A percentile compares a stretch with the other conserved stretches of the same genome.
Evolutionary conservation across 768 basidiomycete genomes (phyloP).

Genomic region (Gymnopilus junonius): DNA sequence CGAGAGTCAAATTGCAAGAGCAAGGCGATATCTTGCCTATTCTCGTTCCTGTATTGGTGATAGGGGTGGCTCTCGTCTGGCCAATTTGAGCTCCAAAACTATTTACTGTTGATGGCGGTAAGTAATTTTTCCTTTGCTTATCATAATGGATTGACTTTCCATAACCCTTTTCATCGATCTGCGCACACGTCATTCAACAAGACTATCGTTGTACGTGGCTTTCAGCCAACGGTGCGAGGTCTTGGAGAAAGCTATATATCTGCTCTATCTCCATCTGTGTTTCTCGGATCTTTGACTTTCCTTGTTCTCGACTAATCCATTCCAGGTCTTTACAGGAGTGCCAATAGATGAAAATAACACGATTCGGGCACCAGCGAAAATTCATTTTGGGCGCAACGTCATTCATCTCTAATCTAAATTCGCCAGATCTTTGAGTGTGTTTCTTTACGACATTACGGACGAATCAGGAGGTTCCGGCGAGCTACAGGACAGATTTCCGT

Average conservation of each 20-base stretch:
- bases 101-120: no score
- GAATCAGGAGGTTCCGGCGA: not conserved
- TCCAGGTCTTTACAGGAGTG: not conserved
- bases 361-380: not conserved
- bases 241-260: not conserved
- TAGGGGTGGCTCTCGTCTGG: no score
- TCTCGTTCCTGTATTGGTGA: no score
- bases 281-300: not conserved
- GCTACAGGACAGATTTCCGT: not conserved
- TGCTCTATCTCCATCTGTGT: not conserved
- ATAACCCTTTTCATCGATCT: no score
- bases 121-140: no score
- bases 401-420: not conserved
- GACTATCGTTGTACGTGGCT: no score
- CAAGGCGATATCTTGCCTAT: no score
- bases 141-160: no score
- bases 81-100: no score
- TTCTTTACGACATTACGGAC: not conserved
- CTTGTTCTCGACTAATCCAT: not conserved
- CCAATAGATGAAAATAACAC: not conserved
- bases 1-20: no score
- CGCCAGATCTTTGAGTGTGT: not conserved
- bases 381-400: not conserved
- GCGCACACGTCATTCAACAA: no score
- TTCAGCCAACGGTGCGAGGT: not conserved